Conservation (phyloP, 257 asterid species). For the Salvia hispanica region DNA sequence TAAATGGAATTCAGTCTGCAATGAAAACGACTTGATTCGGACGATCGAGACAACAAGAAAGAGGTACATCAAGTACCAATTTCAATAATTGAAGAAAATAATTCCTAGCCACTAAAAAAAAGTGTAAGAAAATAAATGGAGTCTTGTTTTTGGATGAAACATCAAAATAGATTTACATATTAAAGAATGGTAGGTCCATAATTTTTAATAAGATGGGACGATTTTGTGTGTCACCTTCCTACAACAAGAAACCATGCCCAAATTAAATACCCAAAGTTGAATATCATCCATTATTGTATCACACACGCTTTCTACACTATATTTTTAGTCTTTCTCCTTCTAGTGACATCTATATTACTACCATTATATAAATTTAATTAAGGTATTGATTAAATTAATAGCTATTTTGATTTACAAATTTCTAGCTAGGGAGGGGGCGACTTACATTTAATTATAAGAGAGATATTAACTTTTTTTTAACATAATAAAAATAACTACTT, state of each 20-base stretch:
- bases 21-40: slow-evolving; percentile 2
- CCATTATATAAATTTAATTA: too few species aligned
- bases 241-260: slow-evolving; percentile 11
- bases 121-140: not conserved
- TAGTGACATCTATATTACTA: not conserved
- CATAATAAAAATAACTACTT: too few species aligned
- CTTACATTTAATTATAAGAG: too few species aligned
- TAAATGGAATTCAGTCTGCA: not conserved
- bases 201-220: not conserved
- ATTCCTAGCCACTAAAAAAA: slow-evolving; percentile 15
- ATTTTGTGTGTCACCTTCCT: not conserved
- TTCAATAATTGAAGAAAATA: slow-evolving; percentile 24
- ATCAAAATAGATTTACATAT: slow-evolving; percentile 28
- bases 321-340: not conserved
- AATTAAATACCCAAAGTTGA: not conserved
- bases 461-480: too few species aligned
- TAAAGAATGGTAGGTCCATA: slow-evolving; percentile 27
- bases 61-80: not conserved
- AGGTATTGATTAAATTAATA: too few species aligned
- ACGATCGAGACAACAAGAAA: slow-evolving; percentile 8
- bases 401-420: too few species aligned
- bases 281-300: not conserved
- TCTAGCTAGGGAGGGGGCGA: too few species aligned
- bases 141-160: not conserved
- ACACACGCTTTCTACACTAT: slow-evolving; percentile 33